Evolutionary conservation across 306 rosid species (phyloP).

Genomic region (Quercus ilex): DNA sequence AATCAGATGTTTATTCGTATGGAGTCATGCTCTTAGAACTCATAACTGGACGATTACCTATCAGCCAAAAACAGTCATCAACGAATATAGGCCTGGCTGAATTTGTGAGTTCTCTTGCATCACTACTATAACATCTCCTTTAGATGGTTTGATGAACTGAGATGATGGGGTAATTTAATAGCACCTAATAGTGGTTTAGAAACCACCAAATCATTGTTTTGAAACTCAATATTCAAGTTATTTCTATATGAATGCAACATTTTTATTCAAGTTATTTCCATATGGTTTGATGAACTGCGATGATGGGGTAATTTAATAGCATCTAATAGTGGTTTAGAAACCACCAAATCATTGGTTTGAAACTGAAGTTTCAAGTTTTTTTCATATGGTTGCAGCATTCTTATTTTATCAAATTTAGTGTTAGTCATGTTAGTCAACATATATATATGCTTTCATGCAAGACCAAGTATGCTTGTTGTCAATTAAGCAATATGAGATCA

Average conservation of each 20-base stretch:
- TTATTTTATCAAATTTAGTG: too few species aligned
- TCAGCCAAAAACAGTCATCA: slow-evolving; percentile 53
- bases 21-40: slow-evolving; percentile 96
- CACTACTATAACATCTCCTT: background rate
- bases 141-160: background rate
- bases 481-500: too few species aligned
- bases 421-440: background rate
- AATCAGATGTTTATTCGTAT: slow-evolving; percentile 91
- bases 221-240: background rate
- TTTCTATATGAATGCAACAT: background rate
- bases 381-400: background rate
- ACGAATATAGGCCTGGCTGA: slow-evolving; percentile 85
- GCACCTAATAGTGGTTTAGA: background rate
- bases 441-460: background rate
- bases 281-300: too few species aligned
- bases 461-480: background rate
- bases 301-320: background rate
- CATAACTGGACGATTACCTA: slow-evolving; percentile 79
- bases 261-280: too few species aligned
- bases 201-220: background rate
- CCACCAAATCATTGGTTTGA: background rate
- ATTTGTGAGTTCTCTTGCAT: slow-evolving; percentile 60
- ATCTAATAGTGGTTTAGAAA: background rate
- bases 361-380: background rate
- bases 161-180: background rate